Evolutionary conservation across 2,329 filamentous ascomycete species (phyloP), one percentile per base, ranked within the genome.

Genomic region (Apiospora kogelbergensis): DNA sequence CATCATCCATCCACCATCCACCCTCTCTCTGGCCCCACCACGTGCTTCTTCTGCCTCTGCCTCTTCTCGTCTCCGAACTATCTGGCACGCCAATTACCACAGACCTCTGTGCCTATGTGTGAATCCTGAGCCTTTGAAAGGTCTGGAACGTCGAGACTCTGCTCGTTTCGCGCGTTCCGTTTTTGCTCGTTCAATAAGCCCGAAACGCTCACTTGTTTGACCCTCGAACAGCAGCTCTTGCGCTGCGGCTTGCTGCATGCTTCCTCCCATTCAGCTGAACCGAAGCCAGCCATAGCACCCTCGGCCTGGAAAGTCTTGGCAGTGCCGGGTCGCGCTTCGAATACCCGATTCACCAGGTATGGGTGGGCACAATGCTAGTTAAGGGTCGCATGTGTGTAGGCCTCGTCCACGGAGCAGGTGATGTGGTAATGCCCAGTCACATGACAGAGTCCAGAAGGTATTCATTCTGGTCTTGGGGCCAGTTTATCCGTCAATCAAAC

Each of bases 401-500:
- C 20, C 53, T 37, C 7, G 53, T 30, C 30, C 30, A 10, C 30
- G 53, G 30, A 20, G 20, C 53, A 60, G 53, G n/a, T 22, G 53
- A 60, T 60, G 30, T 60, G 30, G 53, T 60, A 17, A 22, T 37
- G 7, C 30, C 30, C 53, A 60, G 53, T 37, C 53, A 60, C 53
- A 60, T 60, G 53, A 60, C 53, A 30, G 30, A 37, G 22, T 6
- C 26, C 20, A 60, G 17, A 37, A 37, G 3, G 53, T 37, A 2
- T 37, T 57, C 48, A 40, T n/a, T 33, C 33, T 37, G 53, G 53
- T 37, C 7, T 20, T 17, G 53, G 37, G 20, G 53, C 26, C 53
- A 60, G 30, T 60, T 60, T 60, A 60, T 60, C 53, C 53, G 53
- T 60, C 53, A 60, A 60, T 60, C 53, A 60, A 60, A 60, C 53